A percentile compares a stretch with the other conserved stretches of the same genome.
Conservation (phyloP, 495 filamentous ascomycete species). For the Aspergillus diversus region DNA sequence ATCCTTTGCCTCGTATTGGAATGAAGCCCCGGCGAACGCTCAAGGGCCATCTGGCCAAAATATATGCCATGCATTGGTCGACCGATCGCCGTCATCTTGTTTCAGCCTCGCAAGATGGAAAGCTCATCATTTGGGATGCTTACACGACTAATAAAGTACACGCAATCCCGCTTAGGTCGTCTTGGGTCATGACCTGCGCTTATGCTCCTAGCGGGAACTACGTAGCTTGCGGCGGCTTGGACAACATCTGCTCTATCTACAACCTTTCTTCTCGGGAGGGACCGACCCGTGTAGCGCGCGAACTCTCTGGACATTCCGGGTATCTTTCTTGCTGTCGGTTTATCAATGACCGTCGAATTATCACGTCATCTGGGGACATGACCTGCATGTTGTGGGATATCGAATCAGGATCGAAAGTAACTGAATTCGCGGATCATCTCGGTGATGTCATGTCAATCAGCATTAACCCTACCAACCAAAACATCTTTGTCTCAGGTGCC, state of each 20-base stretch:
- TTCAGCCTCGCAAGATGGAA: constrained; percentile 97
- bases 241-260: constrained; percentile 99
- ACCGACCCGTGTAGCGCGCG: constrained; percentile 92
- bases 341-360: constrained; percentile 96
- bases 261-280: constrained; percentile 96
- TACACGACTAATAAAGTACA: constrained; percentile 99
- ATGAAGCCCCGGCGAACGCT: constrained; percentile 96
- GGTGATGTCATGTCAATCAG: constrained; percentile 99
- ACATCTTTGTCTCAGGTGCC: constrained; percentile 93
- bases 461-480: constrained; percentile 98
- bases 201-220: constrained; percentile 98
- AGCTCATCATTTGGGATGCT: constrained; percentile 99
- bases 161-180: constrained; percentile 96
- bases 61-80: constrained; percentile 99
- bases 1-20: constrained; percentile 84
- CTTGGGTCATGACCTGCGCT: constrained; percentile 99
- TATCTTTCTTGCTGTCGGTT: constrained; percentile 99
- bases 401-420: constrained; percentile 94
- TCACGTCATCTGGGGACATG: constrained; percentile 99
- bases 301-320: constrained; percentile 95
- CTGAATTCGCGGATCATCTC: constrained; percentile 97
- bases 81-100: constrained; percentile 97
- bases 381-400: constrained; percentile 99
- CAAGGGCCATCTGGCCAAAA: constrained; percentile 98
- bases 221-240: constrained; percentile 95